Base-by-base conservation (phyloP, 768 basidiomycete species). In the Kwoniella pini region DNA sequence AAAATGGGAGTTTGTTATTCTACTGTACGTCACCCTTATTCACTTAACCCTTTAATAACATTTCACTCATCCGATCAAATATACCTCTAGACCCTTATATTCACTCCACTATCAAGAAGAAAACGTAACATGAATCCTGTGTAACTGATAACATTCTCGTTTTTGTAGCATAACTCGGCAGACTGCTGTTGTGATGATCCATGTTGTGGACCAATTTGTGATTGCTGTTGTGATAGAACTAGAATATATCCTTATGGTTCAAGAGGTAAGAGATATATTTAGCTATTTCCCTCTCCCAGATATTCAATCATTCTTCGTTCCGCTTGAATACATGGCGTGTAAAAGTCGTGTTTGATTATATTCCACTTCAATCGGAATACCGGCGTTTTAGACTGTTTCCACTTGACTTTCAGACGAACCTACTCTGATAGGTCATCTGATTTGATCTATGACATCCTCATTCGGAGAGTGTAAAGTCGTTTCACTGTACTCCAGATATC, bases 141-240 rank as follows among this genome's bases (percentile, higher is more conserved):
- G 15, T 46, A 21, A 46, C 45, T n/a, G 13, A 21, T 43, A 7
- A 36, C 33, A 7, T 19, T 43, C 42, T 21, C n/a, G 6, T 4
- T 22, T 26, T 15, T 21, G 2, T 48, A 56, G 54, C 57, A 59
- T 39, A 42, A 51, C 46, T 59, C 57, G 7, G 39, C 42, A 31
- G 50, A 59, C 38, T 59, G 57, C 22, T 59, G 57, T 42, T 59
- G 57, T 26, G 57, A 59, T 31, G 57, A 59, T 43, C 39, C 38
- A 33, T 59, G 49, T 36, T 59, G 57, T 43, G 50, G 57, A n/a
- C 57, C 40, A 5, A 43, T 40, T 21, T 59, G 57, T 31, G 57
- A 59, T 21, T 59, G 49, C n/a, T 59, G 57, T 19, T 59, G 57
- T 43, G 49, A 59, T 52, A 57, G 55, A 39, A 26, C 24, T n/a